Conservation (phyloP, 1,284 basidiomycete genomes). For the Cutaneotrichosporon sp. region DNA sequence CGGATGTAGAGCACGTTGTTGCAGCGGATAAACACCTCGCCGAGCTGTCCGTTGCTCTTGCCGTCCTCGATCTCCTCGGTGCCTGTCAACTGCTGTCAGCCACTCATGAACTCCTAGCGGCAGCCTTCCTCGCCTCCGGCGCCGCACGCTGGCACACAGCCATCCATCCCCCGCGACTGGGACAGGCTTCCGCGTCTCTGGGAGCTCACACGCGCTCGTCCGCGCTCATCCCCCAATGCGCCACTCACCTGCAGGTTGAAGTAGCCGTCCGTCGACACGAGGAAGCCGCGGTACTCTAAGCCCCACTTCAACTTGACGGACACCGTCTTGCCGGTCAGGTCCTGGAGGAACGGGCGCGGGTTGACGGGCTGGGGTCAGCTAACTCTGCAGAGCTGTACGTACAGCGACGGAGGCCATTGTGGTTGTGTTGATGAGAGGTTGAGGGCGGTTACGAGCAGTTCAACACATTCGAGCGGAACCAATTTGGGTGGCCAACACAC, state of each 20-base stretch:
- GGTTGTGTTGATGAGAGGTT: constrained; percentile 3
- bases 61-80: constrained; percentile 98
- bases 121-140: no score
- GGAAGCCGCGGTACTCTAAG: constrained; percentile 97
- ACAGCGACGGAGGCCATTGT: constrained; percentile 40
- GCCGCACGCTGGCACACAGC: no score
- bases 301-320: constrained; percentile 98
- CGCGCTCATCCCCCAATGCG: no score
- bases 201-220: no score
- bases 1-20: constrained; percentile 90
- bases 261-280: constrained; percentile 97
- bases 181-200: no score
- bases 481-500: neutral
- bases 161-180: no score
- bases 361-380: constrained; percentile 70
- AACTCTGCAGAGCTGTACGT: neutral
- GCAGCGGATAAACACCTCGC: constrained; percentile 98
- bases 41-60: constrained; percentile 90
- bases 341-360: constrained; percentile 98
- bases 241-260: constrained; percentile 98
- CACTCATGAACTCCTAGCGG: no score
- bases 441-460: neutral
- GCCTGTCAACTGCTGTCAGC: constrained; percentile 75
- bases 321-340: constrained; percentile 95
- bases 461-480: constrained; percentile 2